A percentile compares a stretch with the other conserved stretches of the same genome.
phyloP scores from a whole-genome alignment of 2,329 filamentous ascomycete species.

The Aspergillus calidoustus region DNA sequence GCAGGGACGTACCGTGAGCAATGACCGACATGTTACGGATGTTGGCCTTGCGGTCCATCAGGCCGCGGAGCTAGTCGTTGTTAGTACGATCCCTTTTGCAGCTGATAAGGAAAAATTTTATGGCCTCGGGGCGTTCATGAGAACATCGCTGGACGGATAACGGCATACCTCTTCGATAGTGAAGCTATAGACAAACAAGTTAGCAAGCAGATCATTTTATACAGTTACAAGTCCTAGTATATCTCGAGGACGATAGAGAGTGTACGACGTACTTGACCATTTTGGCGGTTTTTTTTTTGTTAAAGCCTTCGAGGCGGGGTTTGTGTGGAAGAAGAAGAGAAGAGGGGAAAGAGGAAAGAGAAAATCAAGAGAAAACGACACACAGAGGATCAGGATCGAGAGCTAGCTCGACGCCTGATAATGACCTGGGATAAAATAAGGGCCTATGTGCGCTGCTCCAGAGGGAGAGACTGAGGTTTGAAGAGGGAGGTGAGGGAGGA shows the following conservation, averaged over 20 bases:
- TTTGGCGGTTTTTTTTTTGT: constrained; percentile 71
- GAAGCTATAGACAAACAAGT: constrained; percentile 69
- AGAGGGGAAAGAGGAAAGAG: constrained; percentile 29
- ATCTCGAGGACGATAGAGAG: constrained; percentile 7
- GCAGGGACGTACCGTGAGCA: constrained; percentile 75
- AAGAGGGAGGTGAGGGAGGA: constrained; percentile 36
- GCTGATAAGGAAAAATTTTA: constrained; percentile 9
- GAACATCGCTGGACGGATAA: constrained; percentile 26
- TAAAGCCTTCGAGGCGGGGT: constrained; percentile 49
- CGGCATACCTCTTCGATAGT: constrained; percentile 82
- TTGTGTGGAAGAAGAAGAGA: constrained; percentile 34
- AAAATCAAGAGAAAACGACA: constrained; percentile 33
- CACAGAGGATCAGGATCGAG: constrained; percentile 50
- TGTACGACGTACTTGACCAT: constrained; percentile 94
- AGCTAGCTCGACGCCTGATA: constrained; percentile 47
- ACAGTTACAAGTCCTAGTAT: background rate
- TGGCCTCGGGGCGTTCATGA: constrained; percentile 8
- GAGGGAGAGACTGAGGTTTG: constrained; percentile 33
- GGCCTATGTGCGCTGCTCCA: constrained; percentile 47
- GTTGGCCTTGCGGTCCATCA: constrained; percentile 61
- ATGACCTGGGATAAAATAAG: constrained; percentile 35
- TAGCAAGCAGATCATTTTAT: constrained; percentile 30
- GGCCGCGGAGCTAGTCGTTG: constrained; percentile 46
- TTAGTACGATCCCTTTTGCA: constrained; percentile 11
- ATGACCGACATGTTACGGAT: constrained; percentile 99